Evolutionary conservation across 2,329 filamentous ascomycete species (phyloP), one percentile per base, ranked within the genome.

Genomic region (Blastomyces silverae): DNA sequence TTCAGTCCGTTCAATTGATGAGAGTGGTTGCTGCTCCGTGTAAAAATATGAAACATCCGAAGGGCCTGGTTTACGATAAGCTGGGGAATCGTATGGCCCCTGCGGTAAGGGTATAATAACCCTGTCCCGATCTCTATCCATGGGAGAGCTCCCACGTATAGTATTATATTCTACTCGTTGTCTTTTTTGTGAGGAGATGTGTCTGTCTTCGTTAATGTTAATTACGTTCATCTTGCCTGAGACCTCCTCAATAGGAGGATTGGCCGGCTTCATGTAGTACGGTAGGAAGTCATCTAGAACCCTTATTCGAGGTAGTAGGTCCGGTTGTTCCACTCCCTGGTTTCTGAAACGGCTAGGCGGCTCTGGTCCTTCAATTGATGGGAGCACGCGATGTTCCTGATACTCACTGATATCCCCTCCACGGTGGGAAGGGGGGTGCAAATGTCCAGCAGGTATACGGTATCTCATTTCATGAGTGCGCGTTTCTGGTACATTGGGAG

Each of bases 321-420:
- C 71, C 63, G 75, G 67, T 42, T 70, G 67, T 57, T 67, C 67
- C 66, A 64, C 65, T 55, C 71, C 71, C 62, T 68, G 65, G 17
- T 66, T 67, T 65, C 70, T 72, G 64, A 64, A 69, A 52, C 73
- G 70, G 61, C 62, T 34, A 48, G 70, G 63, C 61, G 69, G 64
- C 50, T 71, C 69, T 11, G 61, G 59, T 50, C 42, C 62, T 65
- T 78, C 76, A 67, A 78, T 77, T 44, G 76, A 78, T 20, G 74
- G 76, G 17, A 77, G 66, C 58, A 72, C 71, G 56, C 67, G 70
- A 60, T 75, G 48, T 46, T 72, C 70, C 73, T 73, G 48, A 67
- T 66, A 61, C 68, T 70, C 55, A 67, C 59, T 50, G 60, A 68
- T n/a, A 62, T 56, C 39, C 52, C 37, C 39, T 48, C 62, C 52